These are phyloP conservation scores for Pleomassaria siparia DNA, from an alignment of 2,329 filamentous ascomycete genomes.

Conservation along the genomic window DNA sequence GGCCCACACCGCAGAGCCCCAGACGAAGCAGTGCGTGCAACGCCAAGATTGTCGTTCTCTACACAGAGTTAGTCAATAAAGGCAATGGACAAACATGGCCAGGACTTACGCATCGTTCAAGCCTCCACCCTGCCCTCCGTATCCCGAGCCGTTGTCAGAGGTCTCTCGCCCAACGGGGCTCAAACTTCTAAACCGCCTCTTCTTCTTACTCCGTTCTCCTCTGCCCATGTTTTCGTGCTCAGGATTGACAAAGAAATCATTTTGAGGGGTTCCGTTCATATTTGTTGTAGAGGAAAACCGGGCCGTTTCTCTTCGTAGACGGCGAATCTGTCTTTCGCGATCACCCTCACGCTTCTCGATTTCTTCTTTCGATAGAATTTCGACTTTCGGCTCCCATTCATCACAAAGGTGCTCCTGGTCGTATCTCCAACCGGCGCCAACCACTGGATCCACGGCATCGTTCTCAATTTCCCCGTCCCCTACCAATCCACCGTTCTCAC, in stretches of 20 bases:
- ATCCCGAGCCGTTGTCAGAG: conserved; percentile 70
- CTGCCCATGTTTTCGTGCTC: conserved; percentile 79
- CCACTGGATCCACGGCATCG: conserved; percentile 71
- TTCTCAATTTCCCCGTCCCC: conserved; percentile 79
- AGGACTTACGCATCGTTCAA: conserved; percentile 46
- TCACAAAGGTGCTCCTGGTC: conserved; percentile 81
- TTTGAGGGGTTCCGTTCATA: conserved; percentile 69
- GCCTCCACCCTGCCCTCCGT: conserved; percentile 67
- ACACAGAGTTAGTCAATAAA: background rate
- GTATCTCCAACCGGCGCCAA: conserved; percentile 93
- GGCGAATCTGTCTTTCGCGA: conserved; percentile 83
- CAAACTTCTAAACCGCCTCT: conserved; percentile 84
- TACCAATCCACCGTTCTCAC: conserved; percentile 84
- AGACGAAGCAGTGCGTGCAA: conserved; percentile 83
- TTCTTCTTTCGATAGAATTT: conserved; percentile 81
- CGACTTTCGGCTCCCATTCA: conserved; percentile 56
- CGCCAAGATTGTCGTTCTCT: conserved; percentile 81
- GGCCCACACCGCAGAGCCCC: conserved; percentile 90
- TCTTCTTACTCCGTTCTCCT: conserved; percentile 93
- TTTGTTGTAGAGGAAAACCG: conserved; percentile 85
- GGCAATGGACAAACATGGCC: background rate
- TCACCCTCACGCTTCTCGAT: conserved; percentile 97
- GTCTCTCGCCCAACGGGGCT: conserved; percentile 83
- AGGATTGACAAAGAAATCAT: conserved; percentile 61
- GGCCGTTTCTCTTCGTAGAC: conserved; percentile 86